phyloP scores from a whole-genome alignment of 768 basidiomycete species.

The Infundibulicybe gibba region DNA sequence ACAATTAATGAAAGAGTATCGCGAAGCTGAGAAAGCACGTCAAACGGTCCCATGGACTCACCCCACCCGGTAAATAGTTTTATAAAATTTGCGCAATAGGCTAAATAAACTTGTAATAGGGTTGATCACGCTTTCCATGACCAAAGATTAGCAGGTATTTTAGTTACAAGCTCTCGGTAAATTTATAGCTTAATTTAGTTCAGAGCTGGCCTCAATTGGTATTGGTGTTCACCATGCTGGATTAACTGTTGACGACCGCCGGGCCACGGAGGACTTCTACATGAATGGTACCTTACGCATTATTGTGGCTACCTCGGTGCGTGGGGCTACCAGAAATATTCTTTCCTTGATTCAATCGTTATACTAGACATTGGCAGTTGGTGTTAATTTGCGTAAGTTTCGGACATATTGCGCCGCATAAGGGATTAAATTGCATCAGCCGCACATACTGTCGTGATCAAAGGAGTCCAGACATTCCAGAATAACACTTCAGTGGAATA shows the following conservation, averaged over 20 bases:
- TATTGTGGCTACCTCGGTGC: slow-evolving; percentile 80
- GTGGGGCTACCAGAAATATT: slow-evolving; percentile 15
- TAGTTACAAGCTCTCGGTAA: background rate
- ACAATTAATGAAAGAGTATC: slow-evolving; percentile 70
- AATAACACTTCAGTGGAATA: slow-evolving; percentile 74
- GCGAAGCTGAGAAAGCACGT: slow-evolving; percentile 46
- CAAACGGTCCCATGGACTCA: slow-evolving; percentile 65
- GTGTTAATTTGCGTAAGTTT: slow-evolving; percentile 86
- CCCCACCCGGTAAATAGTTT: slow-evolving; percentile 41
- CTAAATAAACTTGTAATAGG: slow-evolving; percentile 30
- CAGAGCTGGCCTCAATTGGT: slow-evolving; percentile 67
- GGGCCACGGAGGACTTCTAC: slow-evolving; percentile 70
- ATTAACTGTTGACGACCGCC: slow-evolving; percentile 68
- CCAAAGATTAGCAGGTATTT: slow-evolving; percentile 58
- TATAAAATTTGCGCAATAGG: background rate
- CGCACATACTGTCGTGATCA: slow-evolving; percentile 90
- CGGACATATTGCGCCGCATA: slow-evolving; percentile 1
- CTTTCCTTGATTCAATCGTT: slow-evolving; percentile 4
- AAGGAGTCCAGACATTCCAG: slow-evolving; percentile 81
- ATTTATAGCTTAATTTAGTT: background rate
- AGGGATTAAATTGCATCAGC: slow-evolving; percentile 39
- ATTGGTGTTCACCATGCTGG: slow-evolving; percentile 95
- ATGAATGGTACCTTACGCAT: slow-evolving; percentile 59
- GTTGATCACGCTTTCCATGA: slow-evolving; percentile 58
- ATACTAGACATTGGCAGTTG: slow-evolving; percentile 88